Base-by-base conservation (phyloP, 371 early-diverging fungal species). In the Mucor sp. region DNA sequence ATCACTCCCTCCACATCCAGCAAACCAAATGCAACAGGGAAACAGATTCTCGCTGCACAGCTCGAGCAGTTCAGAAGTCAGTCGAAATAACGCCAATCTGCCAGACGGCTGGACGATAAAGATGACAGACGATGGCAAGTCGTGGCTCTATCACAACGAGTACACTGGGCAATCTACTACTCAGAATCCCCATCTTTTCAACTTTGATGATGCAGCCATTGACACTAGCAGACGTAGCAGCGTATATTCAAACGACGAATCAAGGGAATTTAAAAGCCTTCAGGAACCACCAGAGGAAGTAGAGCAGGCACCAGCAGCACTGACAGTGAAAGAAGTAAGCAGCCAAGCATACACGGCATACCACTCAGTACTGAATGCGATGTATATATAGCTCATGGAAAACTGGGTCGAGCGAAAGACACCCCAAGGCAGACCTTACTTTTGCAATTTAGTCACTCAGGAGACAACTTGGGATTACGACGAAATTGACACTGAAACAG, bases 381-480 rank as follows among this genome's bases (percentile, higher is more conserved):
- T n/a, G n/a, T n/a, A 3, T 44, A 21, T 33, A 19, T 50, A 78
- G 74, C 48, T 76, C n/a, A 67, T 79, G 69, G 57, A 69, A 11
- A 74, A 71, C n/a, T 94, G 88, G 91, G 87, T 82, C 21, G 72
- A 84, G 53, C 84, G 89, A 60, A 70, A 75, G 55, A 74, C 87
- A 30, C 72, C 89, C 21, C 84, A 90, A 60, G 93, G 93, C 1
- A 78, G 88, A 48, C 69, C 80, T 2, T 95, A 94, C 74, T 94
- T 84, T 68, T 93, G 87, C 74, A 94, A 95, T 78, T 78, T 90
- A 53, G 75, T 90, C n/a, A 92, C 93, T 12, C 91, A 93, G 68
- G 87, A 89, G 65, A 93, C 94, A 8, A 89, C 87, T 19, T 95
- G 92, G 89, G 80, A 80, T 62, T 66, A 64, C 50, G 67, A 77